Evolutionary conservation across 352 stramenopile species (phyloP), one percentile per base, ranked within the genome.

Genomic region (Pythium guiyangense): DNA sequence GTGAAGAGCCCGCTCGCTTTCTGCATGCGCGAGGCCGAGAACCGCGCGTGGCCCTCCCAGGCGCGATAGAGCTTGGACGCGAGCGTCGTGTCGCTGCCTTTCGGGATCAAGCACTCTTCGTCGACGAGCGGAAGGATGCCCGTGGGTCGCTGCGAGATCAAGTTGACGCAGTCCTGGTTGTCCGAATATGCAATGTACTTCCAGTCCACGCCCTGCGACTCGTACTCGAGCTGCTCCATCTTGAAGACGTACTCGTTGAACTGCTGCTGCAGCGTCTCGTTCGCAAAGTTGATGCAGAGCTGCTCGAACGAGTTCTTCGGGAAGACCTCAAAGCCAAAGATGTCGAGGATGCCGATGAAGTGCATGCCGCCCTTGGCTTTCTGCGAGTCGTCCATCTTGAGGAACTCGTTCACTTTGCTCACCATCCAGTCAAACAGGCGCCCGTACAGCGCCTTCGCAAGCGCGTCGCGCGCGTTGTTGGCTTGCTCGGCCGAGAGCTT

Each of bases 241-340:
- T 94, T 93, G 68, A 96, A 95, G 11, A 92, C 79, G 55, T 94
- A 92, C 58, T 92, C 80, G 63, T 93, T 94, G 64, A 94, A 95
- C 60, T 94, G 80, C 51, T 92, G 83, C 63, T 96, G 85, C 27
- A 96, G 70, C 37, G 80, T 92, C 54, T 96, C 87, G 57, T 96
- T 96, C 10, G 84, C 79, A 59, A 91, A 96, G 63, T 96, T 96
- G 67, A 96, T 96, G 42, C 84, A 95, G 5, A 96, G 79, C 63
- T 96, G 87, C 64, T 96, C 87, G 59, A 95, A 96, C 52, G 79
- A 93, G 61, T 97, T 97, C 59, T 89, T 73, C 20, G 83, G 76
- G 57, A 97, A 96, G n/a, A 92, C 81, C 52, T 97, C 90, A 46
- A 97, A 97, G 37, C 90, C 90, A 64, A 97, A 97, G 57, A 97